phyloP scores from a whole-genome alignment of 176 grass and related monocot genomes.

The Cymbopogon citratus region DNA sequence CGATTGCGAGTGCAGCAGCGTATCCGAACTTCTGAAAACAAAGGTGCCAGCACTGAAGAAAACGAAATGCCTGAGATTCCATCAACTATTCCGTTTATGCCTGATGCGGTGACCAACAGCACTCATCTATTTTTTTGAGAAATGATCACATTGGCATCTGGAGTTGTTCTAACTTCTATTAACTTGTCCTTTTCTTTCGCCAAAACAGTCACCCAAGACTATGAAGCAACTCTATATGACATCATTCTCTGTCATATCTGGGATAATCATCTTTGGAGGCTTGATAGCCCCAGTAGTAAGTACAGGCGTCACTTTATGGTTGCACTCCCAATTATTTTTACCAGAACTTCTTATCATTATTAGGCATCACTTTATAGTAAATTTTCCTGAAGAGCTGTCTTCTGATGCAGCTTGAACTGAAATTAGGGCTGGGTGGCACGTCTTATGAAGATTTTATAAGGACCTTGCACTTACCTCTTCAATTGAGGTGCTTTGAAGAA shows the following conservation, averaged over 20 bases:
- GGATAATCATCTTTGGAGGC: constrained; percentile 87
- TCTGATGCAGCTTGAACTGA: constrained; percentile 74
- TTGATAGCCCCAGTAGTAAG: constrained; percentile 82
- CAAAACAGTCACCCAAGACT: constrained; percentile 78
- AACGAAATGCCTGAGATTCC: constrained; percentile 88
- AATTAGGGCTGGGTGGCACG: constrained; percentile 84
- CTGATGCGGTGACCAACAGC: constrained; percentile 60
- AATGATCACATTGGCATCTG: neutral
- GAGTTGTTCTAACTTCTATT: neutral
- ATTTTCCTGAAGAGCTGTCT: constrained; percentile 1
- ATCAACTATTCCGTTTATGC: constrained; percentile 89
- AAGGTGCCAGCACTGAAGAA: constrained; percentile 54
- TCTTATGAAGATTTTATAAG: constrained; percentile 94
- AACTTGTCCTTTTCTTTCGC: constrained; percentile 6
- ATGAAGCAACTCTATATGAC: constrained; percentile 92
- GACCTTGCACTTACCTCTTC: constrained; percentile 72
- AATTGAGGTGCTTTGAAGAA: constrained; percentile 60
- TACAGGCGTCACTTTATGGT: constrained; percentile 14
- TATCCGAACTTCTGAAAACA: constrained; percentile 63
- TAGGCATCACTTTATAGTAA: neutral
- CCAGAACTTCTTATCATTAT: constrained; percentile 8
- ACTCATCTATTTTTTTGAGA: constrained; percentile 13
- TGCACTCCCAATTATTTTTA: neutral
- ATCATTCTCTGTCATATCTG: constrained; percentile 73
- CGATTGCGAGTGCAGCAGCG: constrained; percentile 80